Evolutionary conservation across 331 rosid genomes (phyloP).

Genomic region (Phaseolus coccineus): DNA sequence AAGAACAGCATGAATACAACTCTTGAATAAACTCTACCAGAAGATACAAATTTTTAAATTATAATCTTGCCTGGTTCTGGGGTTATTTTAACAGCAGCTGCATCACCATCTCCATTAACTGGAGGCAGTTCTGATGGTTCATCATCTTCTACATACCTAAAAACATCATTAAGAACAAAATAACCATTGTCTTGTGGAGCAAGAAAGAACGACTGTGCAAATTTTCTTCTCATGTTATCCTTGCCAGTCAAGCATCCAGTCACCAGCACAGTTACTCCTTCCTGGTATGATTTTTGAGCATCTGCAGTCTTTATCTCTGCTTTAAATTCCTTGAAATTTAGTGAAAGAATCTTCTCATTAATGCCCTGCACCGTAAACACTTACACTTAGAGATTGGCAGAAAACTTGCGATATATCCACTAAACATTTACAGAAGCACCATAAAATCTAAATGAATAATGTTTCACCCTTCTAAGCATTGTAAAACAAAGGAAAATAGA

Average conservation of each 20-base stretch:
- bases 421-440: slow-evolving; percentile 29
- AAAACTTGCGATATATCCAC: neutral
- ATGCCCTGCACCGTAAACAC: slow-evolving; percentile 62
- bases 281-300: slow-evolving; percentile 68
- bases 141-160: slow-evolving; percentile 68
- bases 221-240: slow-evolving; percentile 70
- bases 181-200: slow-evolving; percentile 84
- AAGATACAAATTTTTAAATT: neutral
- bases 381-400: slow-evolving; percentile 28
- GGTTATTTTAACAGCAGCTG: slow-evolving; percentile 40
- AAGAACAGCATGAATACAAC: slow-evolving; percentile 26
- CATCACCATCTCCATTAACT: slow-evolving; percentile 52
- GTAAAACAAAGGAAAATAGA: slow-evolving; percentile 9
- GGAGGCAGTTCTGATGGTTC: slow-evolving; percentile 51
- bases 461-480: slow-evolving; percentile 1
- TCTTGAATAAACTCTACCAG: slow-evolving; percentile 21
- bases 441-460: slow-evolving; percentile 16
- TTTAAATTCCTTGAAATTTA: slow-evolving; percentile 62
- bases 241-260: slow-evolving; percentile 80
- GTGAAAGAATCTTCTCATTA: slow-evolving; percentile 71
- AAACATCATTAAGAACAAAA: slow-evolving; percentile 79
- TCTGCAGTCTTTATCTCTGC: slow-evolving; percentile 82
- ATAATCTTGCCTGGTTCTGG: slow-evolving; percentile 61
- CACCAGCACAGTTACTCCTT: slow-evolving; percentile 77
- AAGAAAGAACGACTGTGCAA: slow-evolving; percentile 76